These are phyloP conservation scores for Aspergillus caelatus DNA, from an alignment of 2,329 filamentous ascomycete species.

Conservation along the genomic window DNA sequence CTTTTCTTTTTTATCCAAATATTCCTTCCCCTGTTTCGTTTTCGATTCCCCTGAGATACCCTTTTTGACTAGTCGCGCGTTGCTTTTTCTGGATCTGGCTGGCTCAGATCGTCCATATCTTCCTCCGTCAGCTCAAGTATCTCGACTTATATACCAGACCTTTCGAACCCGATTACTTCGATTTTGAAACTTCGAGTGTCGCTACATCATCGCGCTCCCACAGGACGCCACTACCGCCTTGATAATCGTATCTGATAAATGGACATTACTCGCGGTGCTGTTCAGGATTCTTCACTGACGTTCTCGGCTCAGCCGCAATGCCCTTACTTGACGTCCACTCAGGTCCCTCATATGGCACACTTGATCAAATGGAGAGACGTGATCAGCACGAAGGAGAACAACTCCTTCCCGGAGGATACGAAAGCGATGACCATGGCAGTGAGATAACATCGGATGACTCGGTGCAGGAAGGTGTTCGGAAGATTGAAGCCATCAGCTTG, in stretches of 20 bases:
- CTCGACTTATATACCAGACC: slow-evolving; percentile 4
- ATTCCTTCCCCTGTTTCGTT: slow-evolving; percentile 7
- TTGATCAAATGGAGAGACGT: slow-evolving; percentile 28
- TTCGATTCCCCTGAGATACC: slow-evolving; percentile 18
- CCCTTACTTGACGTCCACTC: slow-evolving; percentile 33
- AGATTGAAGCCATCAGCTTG: slow-evolving; percentile 56
- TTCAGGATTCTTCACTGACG: slow-evolving; percentile 14
- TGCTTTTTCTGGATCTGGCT: slow-evolving; percentile 32
- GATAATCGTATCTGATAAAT: slow-evolving; percentile 23
- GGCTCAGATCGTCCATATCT: slow-evolving; percentile 27
- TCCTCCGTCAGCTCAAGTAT: slow-evolving; percentile 11
- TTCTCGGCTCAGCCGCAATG: slow-evolving; percentile 29
- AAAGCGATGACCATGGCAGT: slow-evolving; percentile 28
- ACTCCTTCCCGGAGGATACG: slow-evolving; percentile 33
- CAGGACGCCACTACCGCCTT: background rate
- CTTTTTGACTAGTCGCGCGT: slow-evolving; percentile 18
- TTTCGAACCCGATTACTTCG: slow-evolving; percentile 7
- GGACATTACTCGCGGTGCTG: slow-evolving; percentile 19
- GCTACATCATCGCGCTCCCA: background rate
- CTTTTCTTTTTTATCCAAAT: slow-evolving; percentile 11
- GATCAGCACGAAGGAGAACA: slow-evolving; percentile 35
- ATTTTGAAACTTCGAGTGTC: background rate
- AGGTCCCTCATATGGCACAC: slow-evolving; percentile 39
- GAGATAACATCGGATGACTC: slow-evolving; percentile 30
- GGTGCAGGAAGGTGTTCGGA: slow-evolving; percentile 52